Evolutionary conservation across 2,329 filamentous ascomycete species (phyloP).

Genomic region (Chaetomium olivaceum): DNA sequence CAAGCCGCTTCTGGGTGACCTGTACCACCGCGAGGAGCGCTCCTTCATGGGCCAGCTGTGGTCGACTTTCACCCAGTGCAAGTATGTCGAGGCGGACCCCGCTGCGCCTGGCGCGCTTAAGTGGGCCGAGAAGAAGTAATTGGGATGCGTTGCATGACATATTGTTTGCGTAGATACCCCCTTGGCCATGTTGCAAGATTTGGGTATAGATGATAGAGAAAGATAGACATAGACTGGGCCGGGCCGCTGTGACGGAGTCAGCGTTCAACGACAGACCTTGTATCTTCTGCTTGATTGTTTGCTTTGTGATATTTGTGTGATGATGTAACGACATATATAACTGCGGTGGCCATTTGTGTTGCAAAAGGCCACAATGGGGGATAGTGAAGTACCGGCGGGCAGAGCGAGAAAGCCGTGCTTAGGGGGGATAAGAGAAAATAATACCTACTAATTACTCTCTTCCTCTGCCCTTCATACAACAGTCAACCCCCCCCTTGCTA

Average conservation of each 20-base stretch:
- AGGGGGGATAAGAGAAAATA: not conserved
- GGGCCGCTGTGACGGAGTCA: not conserved
- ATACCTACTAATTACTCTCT: not conserved
- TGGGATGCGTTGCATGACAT: not conserved
- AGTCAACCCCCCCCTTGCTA: not conserved
- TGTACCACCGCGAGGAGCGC: slow-evolving; percentile 51
- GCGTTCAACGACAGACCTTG: not conserved
- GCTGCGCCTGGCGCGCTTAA: slow-evolving; percentile 40
- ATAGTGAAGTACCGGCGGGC: too few relatives aligned
- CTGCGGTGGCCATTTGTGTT: not conserved
- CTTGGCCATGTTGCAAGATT: not conserved
- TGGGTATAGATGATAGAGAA: slow-evolving; percentile 17
- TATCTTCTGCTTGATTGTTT: not conserved
- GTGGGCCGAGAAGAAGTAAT: slow-evolving; percentile 37
- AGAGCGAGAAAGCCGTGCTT: not conserved
- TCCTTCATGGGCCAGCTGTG: slow-evolving; percentile 50
- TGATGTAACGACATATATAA: not conserved
- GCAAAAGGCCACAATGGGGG: not conserved
- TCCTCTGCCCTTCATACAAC: not conserved
- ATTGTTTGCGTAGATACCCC: not conserved
- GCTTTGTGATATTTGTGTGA: not conserved
- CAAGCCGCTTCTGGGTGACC: slow-evolving; percentile 54
- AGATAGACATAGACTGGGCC: slow-evolving; percentile 19
- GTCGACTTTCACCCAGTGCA: slow-evolving; percentile 49
- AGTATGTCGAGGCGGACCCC: slow-evolving; percentile 48